These are phyloP conservation scores for Prasinococcaceae sp. DNA, from an alignment of 139 green algal genomes.

Conservation along the genomic window DNA sequence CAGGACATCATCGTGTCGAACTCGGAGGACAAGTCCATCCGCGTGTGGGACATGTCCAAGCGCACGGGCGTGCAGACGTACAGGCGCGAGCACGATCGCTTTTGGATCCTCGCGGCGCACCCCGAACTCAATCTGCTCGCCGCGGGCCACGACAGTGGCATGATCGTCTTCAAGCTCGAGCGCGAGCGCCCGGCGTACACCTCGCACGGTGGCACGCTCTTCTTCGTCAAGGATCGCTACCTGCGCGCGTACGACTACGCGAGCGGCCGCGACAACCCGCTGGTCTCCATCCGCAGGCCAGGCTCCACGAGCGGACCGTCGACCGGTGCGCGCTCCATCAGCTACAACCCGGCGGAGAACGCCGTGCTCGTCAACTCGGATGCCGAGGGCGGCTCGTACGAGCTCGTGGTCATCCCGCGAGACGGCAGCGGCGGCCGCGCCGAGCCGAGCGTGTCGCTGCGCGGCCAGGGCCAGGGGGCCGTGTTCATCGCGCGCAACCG, in stretches of 20 bases:
- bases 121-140: conserved; percentile 97
- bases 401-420: conserved; percentile 88
- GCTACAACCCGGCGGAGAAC: conserved; percentile 97
- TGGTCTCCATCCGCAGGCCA: conserved; percentile 61
- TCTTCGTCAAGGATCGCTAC: conserved; percentile 97
- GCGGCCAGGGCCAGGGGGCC: conserved; percentile 56
- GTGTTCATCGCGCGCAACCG: conserved; percentile 97
- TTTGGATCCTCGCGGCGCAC: conserved; percentile 84
- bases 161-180: conserved; percentile 99
- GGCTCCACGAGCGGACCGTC: conserved; percentile 4
- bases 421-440: conserved; percentile 27
- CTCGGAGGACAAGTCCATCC: conserved; percentile 94
- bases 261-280: conserved; percentile 69
- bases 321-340: conserved; percentile 41
- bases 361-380: conserved; percentile 79
- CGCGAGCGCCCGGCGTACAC: conserved; percentile 85
- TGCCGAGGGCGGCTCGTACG: conserved; percentile 79
- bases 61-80: conserved; percentile 93
- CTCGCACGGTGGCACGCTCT: conserved; percentile 62
- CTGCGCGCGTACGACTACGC: conserved; percentile 82
- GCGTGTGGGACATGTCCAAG: conserved; percentile 99
- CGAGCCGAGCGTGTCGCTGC: conserved; percentile 3
- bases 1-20: conserved; percentile 97
- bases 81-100: conserved; percentile 45
- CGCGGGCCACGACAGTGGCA: conserved; percentile 94